A percentile compares a stretch with the other conserved stretches of the same genome.
phyloP scores from a whole-genome alignment of 1,284 basidiomycete species.

The Melampsora occidentalis region DNA sequence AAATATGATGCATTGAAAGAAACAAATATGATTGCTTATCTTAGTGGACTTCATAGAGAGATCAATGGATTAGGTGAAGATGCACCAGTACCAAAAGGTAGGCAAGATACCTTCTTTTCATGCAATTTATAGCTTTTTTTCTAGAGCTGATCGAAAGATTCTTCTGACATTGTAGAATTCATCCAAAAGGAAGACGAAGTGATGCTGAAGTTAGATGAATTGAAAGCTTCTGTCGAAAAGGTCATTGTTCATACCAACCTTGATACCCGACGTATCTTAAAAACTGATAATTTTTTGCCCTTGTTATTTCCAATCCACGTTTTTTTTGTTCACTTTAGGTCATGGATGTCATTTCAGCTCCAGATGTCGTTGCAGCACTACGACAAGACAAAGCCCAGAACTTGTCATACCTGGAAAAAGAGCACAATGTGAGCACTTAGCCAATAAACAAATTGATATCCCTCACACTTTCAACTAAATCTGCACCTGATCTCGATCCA shows the following conservation, averaged over 20 bases:
- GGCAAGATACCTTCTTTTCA: background rate
- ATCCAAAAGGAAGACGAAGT: conserved; percentile 41
- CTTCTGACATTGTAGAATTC: conserved; percentile 22
- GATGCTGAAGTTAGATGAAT: conserved; percentile 34
- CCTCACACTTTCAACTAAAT: background rate
- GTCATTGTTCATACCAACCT: conserved; percentile 1
- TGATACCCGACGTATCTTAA: background rate
- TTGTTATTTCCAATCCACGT: background rate
- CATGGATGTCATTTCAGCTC: conserved; percentile 92
- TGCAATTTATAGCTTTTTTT: background rate
- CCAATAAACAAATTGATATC: too few species aligned
- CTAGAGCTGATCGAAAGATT: background rate
- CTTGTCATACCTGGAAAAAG: conserved; percentile 84
- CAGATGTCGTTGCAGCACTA: conserved; percentile 76
- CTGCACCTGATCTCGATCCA: too few species aligned
- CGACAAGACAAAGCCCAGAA: conserved; percentile 94
- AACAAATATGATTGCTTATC: conserved; percentile 93
- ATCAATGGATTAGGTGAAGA: conserved; percentile 45
- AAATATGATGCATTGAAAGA: conserved; percentile 96
- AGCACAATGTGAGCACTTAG: conserved; percentile 87
- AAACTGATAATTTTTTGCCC: too few species aligned
- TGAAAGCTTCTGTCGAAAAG: conserved; percentile 40
- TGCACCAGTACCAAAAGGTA: conserved; percentile 39
- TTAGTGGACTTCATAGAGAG: conserved; percentile 49
- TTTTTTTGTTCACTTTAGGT: conserved; percentile 60